Evolutionary conservation across 495 filamentous ascomycete genomes (phyloP).

Genomic region (Diplogelasinospora grovesii): DNA sequence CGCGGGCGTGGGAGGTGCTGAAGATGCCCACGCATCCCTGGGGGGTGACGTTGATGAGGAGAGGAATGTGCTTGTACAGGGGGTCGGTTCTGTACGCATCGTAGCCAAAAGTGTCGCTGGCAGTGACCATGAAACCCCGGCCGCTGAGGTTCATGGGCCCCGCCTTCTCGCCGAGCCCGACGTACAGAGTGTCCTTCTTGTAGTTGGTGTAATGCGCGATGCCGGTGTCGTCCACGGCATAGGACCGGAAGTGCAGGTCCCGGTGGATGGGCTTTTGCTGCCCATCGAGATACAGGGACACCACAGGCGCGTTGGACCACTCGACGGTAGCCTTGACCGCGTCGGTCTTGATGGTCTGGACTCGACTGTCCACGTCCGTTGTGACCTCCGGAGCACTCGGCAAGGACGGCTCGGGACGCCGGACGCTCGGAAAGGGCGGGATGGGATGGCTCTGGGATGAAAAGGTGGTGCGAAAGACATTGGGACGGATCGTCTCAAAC

Average conservation of each 20-base stretch:
- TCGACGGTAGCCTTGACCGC: too few species aligned
- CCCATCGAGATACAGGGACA: too few species aligned
- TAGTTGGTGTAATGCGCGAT: slow-evolving; percentile 55
- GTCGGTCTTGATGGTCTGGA: too few species aligned
- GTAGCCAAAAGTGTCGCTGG: slow-evolving; percentile 64
- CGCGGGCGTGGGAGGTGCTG: slow-evolving; percentile 56
- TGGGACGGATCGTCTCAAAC: too few species aligned
- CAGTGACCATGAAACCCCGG: slow-evolving; percentile 56
- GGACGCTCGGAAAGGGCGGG: too few species aligned
- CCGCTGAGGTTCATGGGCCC: slow-evolving; percentile 66
- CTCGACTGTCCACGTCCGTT: too few species aligned
- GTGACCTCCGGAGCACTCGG: too few species aligned
- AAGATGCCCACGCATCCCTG: slow-evolving; percentile 58
- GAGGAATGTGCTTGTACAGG: slow-evolving; percentile 66
- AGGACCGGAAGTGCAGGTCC: slow-evolving; percentile 57
- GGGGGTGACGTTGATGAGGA: slow-evolving; percentile 51
- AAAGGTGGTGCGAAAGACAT: too few species aligned
- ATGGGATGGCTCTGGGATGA: too few species aligned
- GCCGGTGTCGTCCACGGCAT: slow-evolving; percentile 50
- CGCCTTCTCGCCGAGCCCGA: slow-evolving; percentile 63
- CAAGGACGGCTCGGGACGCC: too few species aligned
- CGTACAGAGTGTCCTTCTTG: slow-evolving; percentile 51
- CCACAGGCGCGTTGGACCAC: too few species aligned
- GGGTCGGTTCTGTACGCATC: slow-evolving; percentile 64
- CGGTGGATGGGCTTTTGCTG: slow-evolving; percentile 47